Percentiles rank a stretch among this genome's conserved stretches.
These are phyloP conservation scores for Talaromyces wortmannii DNA, from an alignment of 495 filamentous ascomycete genomes.

Conservation along the genomic window DNA sequence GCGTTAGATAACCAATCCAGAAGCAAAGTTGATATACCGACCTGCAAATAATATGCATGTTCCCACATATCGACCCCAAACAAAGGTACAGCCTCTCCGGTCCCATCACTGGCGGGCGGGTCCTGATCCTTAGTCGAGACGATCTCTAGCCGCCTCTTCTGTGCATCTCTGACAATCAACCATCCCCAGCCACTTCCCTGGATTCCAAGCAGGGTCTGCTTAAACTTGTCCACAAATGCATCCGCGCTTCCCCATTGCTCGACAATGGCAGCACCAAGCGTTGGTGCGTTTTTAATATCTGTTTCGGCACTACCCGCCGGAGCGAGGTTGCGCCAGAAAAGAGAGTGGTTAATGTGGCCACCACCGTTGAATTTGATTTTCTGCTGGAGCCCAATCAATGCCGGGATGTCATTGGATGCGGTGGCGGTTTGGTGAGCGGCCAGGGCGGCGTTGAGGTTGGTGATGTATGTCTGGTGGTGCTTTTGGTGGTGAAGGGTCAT, in stretches of 20 bases:
- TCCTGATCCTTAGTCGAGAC: constrained; percentile 83
- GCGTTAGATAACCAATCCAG: constrained; percentile 13
- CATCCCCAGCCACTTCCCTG: constrained; percentile 95
- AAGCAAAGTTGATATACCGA: constrained; percentile 17
- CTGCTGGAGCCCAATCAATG: constrained; percentile 69
- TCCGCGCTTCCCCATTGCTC: constrained; percentile 64
- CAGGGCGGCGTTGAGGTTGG: constrained; percentile 48
- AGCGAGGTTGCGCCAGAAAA: constrained; percentile 89
- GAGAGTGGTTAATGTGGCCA: constrained; percentile 85
- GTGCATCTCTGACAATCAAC: constrained; percentile 64
- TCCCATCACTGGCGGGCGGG: constrained; percentile 66
- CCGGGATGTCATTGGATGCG: constrained; percentile 35
- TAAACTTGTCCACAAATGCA: constrained; percentile 61
- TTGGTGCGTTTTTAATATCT: constrained; percentile 50
- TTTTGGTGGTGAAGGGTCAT: constrained; percentile 81
- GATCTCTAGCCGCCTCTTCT: constrained; percentile 60
- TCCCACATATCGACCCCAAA: constrained; percentile 98
- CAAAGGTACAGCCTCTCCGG: constrained; percentile 44
- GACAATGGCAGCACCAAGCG: constrained; percentile 53
- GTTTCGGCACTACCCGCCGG: constrained; percentile 59
- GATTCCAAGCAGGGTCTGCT: constrained; percentile 65
- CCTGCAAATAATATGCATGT: constrained; percentile 63
- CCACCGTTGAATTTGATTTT: constrained; percentile 94
- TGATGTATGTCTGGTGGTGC: constrained; percentile 64
- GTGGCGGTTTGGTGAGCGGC: constrained; percentile 43